Conservation (phyloP, 1,284 basidiomycete species). For the Apiotrichum brassicae region DNA sequence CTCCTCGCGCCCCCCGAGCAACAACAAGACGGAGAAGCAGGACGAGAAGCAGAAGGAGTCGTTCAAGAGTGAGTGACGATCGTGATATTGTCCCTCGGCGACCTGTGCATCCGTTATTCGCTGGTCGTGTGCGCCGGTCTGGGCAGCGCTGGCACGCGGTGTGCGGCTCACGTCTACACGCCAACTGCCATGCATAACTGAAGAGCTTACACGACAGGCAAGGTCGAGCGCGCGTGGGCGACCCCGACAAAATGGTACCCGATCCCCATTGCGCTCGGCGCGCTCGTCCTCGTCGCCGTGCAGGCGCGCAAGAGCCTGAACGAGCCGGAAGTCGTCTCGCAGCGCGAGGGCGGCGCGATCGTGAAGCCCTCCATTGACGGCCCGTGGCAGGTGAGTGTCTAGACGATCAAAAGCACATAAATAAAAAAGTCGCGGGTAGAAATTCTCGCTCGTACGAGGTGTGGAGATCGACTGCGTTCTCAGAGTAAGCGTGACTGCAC, state of each 20-base stretch:
- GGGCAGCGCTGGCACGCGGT: too few species aligned
- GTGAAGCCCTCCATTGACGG: slow-evolving; percentile 59
- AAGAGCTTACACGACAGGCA: slow-evolving; percentile 8
- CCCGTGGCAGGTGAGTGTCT: slow-evolving; percentile 89
- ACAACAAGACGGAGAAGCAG: neutral
- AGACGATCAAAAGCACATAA: too few species aligned
- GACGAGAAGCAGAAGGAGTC: neutral
- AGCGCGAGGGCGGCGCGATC: slow-evolving; percentile 60
- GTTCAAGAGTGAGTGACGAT: slow-evolving; percentile 1
- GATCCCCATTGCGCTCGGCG: slow-evolving; percentile 84
- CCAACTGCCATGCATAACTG: neutral
- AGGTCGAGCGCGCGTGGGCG: slow-evolving; percentile 66
- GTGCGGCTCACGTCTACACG: too few species aligned
- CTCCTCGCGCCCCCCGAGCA: neutral
- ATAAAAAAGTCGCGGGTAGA: too few species aligned
- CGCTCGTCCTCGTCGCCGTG: slow-evolving; percentile 73
- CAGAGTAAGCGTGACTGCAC: too few species aligned
- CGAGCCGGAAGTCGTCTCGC: slow-evolving; percentile 39
- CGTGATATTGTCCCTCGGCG: neutral
- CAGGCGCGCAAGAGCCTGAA: slow-evolving; percentile 54
- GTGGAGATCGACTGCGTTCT: too few species aligned
- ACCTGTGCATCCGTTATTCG: neutral
- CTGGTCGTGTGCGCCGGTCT: neutral
- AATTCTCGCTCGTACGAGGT: too few species aligned
- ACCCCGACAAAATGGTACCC: slow-evolving; percentile 96